A percentile compares a stretch with the other conserved stretches of the same genome.
These are phyloP conservation scores for Crotalaria pallida DNA, from an alignment of 306 rosid species.

Conservation along the genomic window DNA sequence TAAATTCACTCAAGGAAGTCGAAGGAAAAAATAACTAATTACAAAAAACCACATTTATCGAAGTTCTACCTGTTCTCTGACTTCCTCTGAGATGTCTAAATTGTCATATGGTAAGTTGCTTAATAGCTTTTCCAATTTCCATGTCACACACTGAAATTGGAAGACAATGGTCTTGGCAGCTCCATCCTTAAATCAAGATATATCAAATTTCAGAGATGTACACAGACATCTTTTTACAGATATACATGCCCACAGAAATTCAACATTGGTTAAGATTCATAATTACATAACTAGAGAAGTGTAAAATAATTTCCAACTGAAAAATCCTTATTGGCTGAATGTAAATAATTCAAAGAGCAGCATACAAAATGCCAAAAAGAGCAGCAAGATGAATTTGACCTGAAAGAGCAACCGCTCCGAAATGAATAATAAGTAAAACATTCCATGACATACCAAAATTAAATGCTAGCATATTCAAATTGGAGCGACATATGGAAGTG, in stretches of 20 bases:
- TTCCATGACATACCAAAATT: not conserved
- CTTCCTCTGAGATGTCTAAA: slow-evolving; percentile 85
- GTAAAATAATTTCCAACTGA: slow-evolving; percentile 13
- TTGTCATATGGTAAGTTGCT: slow-evolving; percentile 56
- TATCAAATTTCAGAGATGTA: slow-evolving; percentile 51
- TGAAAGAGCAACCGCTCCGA: not conserved
- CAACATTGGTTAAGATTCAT: slow-evolving; percentile 25
- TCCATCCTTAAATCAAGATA: slow-evolving; percentile 76
- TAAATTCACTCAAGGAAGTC: not conserved
- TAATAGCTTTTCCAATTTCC: slow-evolving; percentile 83
- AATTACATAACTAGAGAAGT: slow-evolving; percentile 7
- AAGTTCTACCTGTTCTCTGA: slow-evolving; percentile 80
- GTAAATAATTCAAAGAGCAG: not conserved
- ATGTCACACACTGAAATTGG: slow-evolving; percentile 79
- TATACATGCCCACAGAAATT: slow-evolving; percentile 34
- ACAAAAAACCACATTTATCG: slow-evolving; percentile 1
- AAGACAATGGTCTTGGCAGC: slow-evolving; percentile 55
- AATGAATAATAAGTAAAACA: not conserved
- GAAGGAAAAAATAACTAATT: not conserved
- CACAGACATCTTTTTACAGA: slow-evolving; percentile 30
- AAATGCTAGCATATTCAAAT: not conserved
- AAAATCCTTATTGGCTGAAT: not conserved
- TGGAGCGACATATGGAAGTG: not conserved
- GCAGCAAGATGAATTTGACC: not conserved
- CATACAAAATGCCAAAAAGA: not conserved